These are phyloP conservation scores for Rhynchosporium agropyri DNA, from an alignment of 2,329 filamentous ascomycete genomes.

Conservation along the genomic window DNA sequence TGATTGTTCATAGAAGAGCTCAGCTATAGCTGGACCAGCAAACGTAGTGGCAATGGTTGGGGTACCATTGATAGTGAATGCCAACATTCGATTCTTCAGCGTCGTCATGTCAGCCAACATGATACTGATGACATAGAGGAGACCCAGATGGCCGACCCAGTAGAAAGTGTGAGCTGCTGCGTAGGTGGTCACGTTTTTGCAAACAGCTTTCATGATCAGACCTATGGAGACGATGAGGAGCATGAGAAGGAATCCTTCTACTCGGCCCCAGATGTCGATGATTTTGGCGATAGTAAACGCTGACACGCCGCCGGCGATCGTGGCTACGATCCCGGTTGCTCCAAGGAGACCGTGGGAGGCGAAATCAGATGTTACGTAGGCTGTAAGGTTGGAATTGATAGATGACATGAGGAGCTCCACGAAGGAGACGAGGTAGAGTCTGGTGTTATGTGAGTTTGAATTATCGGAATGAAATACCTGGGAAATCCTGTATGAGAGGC, in stretches of 20 bases:
- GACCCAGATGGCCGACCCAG: constrained; percentile 9
- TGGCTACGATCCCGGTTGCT: constrained; percentile 50
- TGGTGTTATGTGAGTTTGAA: neutral
- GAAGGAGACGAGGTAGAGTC: constrained; percentile 22
- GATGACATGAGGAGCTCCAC: constrained; percentile 18
- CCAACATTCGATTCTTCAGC: constrained; percentile 59
- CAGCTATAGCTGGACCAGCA: constrained; percentile 55
- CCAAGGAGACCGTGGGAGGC: constrained; percentile 13
- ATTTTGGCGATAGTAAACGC: constrained; percentile 69
- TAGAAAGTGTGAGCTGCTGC: constrained; percentile 61
- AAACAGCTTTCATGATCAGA: constrained; percentile 67
- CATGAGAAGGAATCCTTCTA: constrained; percentile 61
- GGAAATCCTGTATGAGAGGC: constrained; percentile 25
- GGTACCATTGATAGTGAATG: constrained; percentile 29
- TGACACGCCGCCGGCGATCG: constrained; percentile 58
- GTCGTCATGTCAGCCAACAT: constrained; percentile 70
- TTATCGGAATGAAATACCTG: neutral
- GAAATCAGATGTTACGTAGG: constrained; percentile 26
- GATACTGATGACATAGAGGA: constrained; percentile 43
- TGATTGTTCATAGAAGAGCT: constrained; percentile 53
- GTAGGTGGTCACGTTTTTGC: constrained; percentile 60
- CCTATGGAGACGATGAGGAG: constrained; percentile 53
- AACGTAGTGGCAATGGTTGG: constrained; percentile 65
- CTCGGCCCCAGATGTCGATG: constrained; percentile 67
- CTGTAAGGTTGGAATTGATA: constrained; percentile 17